phyloP scores from a whole-genome alignment of 1,139 yeast species.

The Scheffersomyces illinoinensis region DNA sequence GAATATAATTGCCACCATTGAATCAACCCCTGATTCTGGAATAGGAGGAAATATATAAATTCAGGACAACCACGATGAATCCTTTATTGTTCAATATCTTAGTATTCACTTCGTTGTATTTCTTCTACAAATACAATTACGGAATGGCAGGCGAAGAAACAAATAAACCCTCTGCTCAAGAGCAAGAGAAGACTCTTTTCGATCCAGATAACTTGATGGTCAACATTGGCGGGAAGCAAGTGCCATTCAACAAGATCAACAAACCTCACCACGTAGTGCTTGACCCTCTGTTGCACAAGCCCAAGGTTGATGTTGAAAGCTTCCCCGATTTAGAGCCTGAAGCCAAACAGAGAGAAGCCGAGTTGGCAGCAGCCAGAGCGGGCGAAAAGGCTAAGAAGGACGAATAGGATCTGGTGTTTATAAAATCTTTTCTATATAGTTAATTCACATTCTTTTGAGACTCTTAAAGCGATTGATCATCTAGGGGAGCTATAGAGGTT shows the following conservation, averaged over 20 bases:
- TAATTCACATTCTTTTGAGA: not conserved
- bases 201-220: conserved; percentile 24
- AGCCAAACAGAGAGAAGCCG: conserved; percentile 16
- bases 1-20: not conserved
- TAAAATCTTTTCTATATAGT: not conserved
- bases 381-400: not conserved
- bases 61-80: conserved; percentile 3
- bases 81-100: conserved; percentile 5
- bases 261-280: conserved; percentile 45
- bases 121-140: conserved; percentile 4
- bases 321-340: conserved; percentile 27
- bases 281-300: conserved; percentile 27
- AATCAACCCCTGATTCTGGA: not conserved
- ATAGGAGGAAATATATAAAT: not conserved
- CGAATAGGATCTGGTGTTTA: not conserved
- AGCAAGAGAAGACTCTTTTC: conserved; percentile 16
- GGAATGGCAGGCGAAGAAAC: conserved; percentile 4
- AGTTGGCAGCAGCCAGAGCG: conserved; percentile 6
- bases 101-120: not conserved
- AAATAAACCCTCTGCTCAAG: conserved; percentile 13
- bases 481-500: not conserved
- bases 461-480: too few species aligned
- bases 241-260: conserved; percentile 38
- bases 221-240: conserved; percentile 36
- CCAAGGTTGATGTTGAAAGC: conserved; percentile 13